Evolutionary conservation across 371 early-diverging fungal species (phyloP).

Genomic region (Mucor mucedo): DNA sequence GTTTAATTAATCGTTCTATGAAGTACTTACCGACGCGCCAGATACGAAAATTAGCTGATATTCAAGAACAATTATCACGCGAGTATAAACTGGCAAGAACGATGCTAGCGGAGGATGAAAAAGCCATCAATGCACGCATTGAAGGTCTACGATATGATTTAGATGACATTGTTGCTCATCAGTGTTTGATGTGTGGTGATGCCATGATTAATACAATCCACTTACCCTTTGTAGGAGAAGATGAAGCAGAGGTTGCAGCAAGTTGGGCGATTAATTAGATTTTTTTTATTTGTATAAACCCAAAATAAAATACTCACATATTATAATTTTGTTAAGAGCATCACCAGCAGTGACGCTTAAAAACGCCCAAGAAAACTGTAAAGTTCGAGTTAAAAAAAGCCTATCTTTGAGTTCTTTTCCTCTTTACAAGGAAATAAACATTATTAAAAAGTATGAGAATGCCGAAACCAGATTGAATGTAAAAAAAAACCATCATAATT

Average conservation of each 20-base stretch:
- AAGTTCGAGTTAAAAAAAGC: too few relatives aligned
- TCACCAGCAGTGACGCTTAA: too few relatives aligned
- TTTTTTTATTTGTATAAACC: background rate
- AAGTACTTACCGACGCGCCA: constrained; percentile 42
- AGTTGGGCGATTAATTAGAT: constrained; percentile 59
- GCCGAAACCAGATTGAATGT: too few relatives aligned
- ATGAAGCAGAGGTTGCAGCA: constrained; percentile 54
- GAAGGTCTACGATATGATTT: constrained; percentile 61
- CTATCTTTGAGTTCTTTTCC: too few relatives aligned
- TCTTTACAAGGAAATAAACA: too few relatives aligned
- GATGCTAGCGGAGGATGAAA: constrained; percentile 29
- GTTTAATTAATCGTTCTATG: constrained; percentile 67
- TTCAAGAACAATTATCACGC: constrained; percentile 64
- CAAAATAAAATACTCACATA: too few relatives aligned
- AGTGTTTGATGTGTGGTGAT: constrained; percentile 90
- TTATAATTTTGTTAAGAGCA: too few relatives aligned
- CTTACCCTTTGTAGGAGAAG: constrained; percentile 66
- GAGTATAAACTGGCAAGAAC: constrained; percentile 36
- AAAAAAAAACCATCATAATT: too few relatives aligned
- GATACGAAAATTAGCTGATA: constrained; percentile 50
- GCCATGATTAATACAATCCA: constrained; percentile 82
- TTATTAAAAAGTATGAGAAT: too few relatives aligned
- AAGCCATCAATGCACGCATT: constrained; percentile 19
- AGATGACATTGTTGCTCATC: constrained; percentile 81
- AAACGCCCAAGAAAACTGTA: too few relatives aligned